Evolutionary conservation across 768 basidiomycete genomes (phyloP).

Genomic region (Lyophyllum semitale): DNA sequence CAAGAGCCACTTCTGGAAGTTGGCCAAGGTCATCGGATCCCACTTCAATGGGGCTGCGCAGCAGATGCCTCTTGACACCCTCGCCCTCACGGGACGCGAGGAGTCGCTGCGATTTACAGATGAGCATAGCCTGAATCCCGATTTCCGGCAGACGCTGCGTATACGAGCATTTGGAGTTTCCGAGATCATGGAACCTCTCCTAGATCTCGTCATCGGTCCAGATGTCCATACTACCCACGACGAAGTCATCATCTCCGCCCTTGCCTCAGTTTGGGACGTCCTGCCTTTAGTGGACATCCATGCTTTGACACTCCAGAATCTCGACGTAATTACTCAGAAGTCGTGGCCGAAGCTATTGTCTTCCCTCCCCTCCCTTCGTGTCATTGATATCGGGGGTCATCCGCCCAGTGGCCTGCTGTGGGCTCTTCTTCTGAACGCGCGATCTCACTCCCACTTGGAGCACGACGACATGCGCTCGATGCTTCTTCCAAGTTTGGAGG

Average conservation of each 20-base stretch:
- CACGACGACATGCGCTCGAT: conserved; percentile 25
- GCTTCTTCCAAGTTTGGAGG: conserved; percentile 34
- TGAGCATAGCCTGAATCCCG: conserved; percentile 23
- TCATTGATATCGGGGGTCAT: conserved; percentile 36
- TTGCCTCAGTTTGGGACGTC: conserved; percentile 32
- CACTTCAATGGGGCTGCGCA: conserved; percentile 23
- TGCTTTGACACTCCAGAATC: conserved; percentile 35
- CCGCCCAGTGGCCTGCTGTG: conserved; percentile 42
- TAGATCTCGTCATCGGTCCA: conserved; percentile 34
- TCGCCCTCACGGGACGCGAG: conserved; percentile 32
- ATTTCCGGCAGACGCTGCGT: conserved; percentile 34
- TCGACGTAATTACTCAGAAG: conserved; percentile 41
- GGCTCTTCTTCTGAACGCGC: conserved; percentile 40
- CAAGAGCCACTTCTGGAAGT: conserved; percentile 25
- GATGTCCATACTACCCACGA: conserved; percentile 27
- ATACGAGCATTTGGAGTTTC: conserved; percentile 31
- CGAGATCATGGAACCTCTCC: conserved; percentile 22
- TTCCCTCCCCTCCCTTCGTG: conserved; percentile 30
- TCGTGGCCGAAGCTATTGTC: conserved; percentile 36
- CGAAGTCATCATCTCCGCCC: conserved; percentile 30
- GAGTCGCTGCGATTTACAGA: conserved; percentile 24
- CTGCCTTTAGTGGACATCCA: conserved; percentile 32
- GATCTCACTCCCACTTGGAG: conserved; percentile 27
- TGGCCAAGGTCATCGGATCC: conserved; percentile 26
- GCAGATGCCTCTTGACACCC: conserved; percentile 25